A percentile compares a stretch with the other conserved stretches of the same genome.
phyloP scores from a whole-genome alignment of 2,329 filamentous ascomycete species.

The Colletotrichum sp. region DNA sequence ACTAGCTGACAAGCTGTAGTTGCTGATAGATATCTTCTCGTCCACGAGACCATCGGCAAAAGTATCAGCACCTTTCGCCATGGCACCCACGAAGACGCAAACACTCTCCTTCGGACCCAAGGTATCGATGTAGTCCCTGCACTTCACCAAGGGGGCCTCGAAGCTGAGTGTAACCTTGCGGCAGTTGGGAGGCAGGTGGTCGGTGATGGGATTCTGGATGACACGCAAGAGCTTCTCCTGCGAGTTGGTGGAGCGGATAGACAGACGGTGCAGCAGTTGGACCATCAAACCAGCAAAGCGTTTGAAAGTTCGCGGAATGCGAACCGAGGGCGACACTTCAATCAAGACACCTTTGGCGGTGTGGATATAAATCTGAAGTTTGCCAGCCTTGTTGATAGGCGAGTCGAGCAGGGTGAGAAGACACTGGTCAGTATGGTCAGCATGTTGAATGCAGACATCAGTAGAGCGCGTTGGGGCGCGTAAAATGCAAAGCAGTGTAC shows the following conservation, averaged over 20 bases:
- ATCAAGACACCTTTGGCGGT: constrained; percentile 97
- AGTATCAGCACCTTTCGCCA: constrained; percentile 96
- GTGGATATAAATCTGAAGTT: constrained; percentile 97
- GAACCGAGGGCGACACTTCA: constrained; percentile 96
- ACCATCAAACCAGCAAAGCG: constrained; percentile 99
- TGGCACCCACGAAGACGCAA: constrained; percentile 96
- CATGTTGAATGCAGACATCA: constrained; percentile 49
- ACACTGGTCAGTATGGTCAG: constrained; percentile 68
- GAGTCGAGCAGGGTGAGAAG: constrained; percentile 96
- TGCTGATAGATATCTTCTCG: constrained; percentile 97
- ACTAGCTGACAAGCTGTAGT: constrained; percentile 95
- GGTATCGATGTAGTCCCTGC: constrained; percentile 85
- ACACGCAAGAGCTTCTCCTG: constrained; percentile 98
- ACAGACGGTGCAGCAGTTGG: constrained; percentile 91
- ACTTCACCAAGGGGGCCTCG: constrained; percentile 85
- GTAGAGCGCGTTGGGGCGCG: constrained; percentile 29
- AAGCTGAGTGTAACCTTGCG: constrained; percentile 97
- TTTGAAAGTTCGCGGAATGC: constrained; percentile 98
- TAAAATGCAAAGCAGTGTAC: constrained; percentile 14
- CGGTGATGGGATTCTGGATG: constrained; percentile 97
- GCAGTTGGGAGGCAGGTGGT: constrained; percentile 95
- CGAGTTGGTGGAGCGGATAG: constrained; percentile 94
- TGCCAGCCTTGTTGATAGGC: constrained; percentile 97
- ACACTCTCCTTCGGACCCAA: constrained; percentile 87
- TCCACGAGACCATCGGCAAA: constrained; percentile 96